Conservation (phyloP, 768 basidiomycete species). For the Pleurotus platypus region DNA sequence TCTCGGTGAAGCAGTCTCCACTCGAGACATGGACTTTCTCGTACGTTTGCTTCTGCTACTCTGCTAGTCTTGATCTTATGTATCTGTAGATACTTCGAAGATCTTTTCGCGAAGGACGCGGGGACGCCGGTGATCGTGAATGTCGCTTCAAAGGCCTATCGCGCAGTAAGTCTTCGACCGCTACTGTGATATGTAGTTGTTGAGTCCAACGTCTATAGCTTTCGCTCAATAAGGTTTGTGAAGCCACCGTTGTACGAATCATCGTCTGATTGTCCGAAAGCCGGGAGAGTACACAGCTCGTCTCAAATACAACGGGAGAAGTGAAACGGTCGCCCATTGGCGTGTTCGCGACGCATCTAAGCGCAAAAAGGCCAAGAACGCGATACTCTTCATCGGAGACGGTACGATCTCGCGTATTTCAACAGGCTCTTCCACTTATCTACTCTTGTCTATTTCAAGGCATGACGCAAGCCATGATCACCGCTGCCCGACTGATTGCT, state of each 20-base stretch:
- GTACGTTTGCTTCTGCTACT: conserved; percentile 2
- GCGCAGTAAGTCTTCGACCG: conserved; percentile 9
- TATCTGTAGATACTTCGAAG: conserved; percentile 9
- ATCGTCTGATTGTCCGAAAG: conserved; percentile 14
- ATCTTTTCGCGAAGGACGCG: conserved; percentile 12
- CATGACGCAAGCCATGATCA: conserved; percentile 47
- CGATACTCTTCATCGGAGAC: conserved; percentile 44
- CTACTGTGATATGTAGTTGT: neutral
- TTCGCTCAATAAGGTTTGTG: conserved; percentile 22
- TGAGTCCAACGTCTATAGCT: conserved; percentile 16
- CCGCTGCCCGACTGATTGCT: conserved; percentile 39
- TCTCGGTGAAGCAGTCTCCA: conserved; percentile 7
- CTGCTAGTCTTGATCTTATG: neutral
- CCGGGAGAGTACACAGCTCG: conserved; percentile 37
- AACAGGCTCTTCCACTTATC: neutral
- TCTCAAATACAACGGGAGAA: conserved; percentile 30
- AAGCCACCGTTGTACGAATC: neutral
- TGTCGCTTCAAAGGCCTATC: conserved; percentile 13
- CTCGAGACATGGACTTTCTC: conserved; percentile 12
- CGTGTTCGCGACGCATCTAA: conserved; percentile 30
- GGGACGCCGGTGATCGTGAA: conserved; percentile 8
- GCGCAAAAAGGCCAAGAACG: conserved; percentile 37
- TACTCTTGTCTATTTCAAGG: conserved; percentile 20
- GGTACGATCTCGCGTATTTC: conserved; percentile 20
- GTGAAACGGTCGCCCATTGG: conserved; percentile 35